phyloP scores from a whole-genome alignment of 2,329 filamentous ascomycete genomes.

The Neoascochyta sp. region DNA sequence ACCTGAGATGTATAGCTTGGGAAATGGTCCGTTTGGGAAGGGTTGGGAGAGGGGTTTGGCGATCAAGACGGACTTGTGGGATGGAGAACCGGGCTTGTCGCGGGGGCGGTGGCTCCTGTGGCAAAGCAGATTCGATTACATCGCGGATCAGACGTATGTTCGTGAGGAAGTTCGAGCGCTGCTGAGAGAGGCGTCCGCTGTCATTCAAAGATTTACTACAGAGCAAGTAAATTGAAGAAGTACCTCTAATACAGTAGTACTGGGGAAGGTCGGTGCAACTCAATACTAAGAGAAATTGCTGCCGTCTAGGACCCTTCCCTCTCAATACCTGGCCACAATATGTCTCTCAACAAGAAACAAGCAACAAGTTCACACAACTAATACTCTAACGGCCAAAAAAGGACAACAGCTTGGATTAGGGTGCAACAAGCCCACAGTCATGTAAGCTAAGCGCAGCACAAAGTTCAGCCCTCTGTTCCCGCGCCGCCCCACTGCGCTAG shows the following conservation, averaged over 20 bases:
- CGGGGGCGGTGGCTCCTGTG: constrained; percentile 1
- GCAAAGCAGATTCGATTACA: constrained; percentile 1
- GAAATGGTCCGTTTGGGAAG: not conserved
- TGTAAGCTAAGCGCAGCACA: too few relatives aligned
- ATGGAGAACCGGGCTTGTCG: constrained; percentile 1
- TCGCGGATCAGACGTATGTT: constrained; percentile 1
- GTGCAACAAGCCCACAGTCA: too few relatives aligned
- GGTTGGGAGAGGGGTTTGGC: constrained; percentile 1
- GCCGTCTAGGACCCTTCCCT: too few relatives aligned
- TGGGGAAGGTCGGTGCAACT: not conserved
- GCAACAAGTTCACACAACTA: too few relatives aligned
- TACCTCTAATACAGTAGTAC: too few relatives aligned
- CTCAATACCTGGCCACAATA: too few relatives aligned
- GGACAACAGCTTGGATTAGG: too few relatives aligned
- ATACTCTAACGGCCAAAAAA: too few relatives aligned
- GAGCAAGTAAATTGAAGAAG: constrained; percentile 1
- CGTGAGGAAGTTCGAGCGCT: constrained; percentile 1
- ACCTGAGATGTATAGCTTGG: constrained; percentile 1
- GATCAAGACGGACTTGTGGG: constrained; percentile 1
- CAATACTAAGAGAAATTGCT: too few relatives aligned
- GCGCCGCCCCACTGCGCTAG: too few relatives aligned
- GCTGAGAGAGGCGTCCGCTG: not conserved
- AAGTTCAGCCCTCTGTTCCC: too few relatives aligned
- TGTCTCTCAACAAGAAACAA: too few relatives aligned
- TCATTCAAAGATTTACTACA: not conserved